Evolutionary conservation across 1,284 basidiomycete species (phyloP).

Genomic region (Ustilago tritici): DNA sequence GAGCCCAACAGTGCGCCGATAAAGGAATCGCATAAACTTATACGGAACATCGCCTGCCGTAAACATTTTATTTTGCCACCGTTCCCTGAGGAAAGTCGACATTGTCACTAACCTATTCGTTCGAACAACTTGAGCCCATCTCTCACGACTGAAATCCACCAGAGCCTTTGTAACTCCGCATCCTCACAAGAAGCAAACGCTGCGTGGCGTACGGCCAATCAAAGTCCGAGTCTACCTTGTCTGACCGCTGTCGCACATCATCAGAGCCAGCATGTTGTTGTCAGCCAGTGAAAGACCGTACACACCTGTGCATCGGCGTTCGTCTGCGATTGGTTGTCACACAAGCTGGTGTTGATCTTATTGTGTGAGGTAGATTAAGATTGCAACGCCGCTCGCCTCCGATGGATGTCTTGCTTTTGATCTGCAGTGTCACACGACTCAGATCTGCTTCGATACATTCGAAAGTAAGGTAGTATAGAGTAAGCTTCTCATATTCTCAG

Average conservation of each 20-base stretch:
- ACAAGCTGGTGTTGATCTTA: not conserved
- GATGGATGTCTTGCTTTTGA: not conserved
- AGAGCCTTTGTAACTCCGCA: not conserved
- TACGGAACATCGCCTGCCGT: conserved; percentile 1
- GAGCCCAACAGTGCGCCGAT: conserved; percentile 20
- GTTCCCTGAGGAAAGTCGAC: too few relatives aligned
- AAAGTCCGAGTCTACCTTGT: not conserved
- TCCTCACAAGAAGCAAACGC: too few relatives aligned
- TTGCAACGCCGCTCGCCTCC: not conserved
- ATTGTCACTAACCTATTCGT: not conserved
- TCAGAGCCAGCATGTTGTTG: not conserved
- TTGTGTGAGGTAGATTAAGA: not conserved
- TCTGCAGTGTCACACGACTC: not conserved
- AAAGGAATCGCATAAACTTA: too few relatives aligned
- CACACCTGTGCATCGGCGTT: too few relatives aligned
- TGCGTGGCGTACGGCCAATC: not conserved
- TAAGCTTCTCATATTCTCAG: too few relatives aligned
- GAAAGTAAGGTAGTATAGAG: too few relatives aligned
- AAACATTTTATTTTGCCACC: not conserved
- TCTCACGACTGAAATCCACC: not conserved
- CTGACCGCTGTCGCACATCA: not conserved
- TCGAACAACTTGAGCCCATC: not conserved
- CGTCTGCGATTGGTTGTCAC: too few relatives aligned
- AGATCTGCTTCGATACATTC: not conserved
- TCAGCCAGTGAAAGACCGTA: not conserved